Base-by-base conservation (phyloP, 1,284 basidiomycete genomes). In the Golubevia pallescens region DNA sequence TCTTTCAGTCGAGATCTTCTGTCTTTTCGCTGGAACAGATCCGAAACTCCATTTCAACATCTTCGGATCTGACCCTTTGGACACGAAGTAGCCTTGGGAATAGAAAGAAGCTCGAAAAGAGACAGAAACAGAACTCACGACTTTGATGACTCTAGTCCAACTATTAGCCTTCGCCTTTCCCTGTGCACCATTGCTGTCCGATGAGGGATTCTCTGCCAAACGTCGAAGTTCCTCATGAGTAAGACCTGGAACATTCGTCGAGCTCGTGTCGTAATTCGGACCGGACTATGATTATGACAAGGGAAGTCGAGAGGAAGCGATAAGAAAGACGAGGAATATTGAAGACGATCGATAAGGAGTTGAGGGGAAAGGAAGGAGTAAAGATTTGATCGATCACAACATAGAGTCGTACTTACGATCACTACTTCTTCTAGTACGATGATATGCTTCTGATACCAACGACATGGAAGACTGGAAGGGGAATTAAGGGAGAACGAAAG, bases 341-440 rank as follows among this genome's bases (percentile, higher is more conserved):
- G 38, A 19, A 53, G 42, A 54, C 7, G 38, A 24, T 21, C 19
- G 16, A 19, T 58, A 62, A 28, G 61, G 48, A 4, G 34, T 13
- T 16, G 16, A 34, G 20, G 28, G 19, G 10, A 63, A 5, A n/a
- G 6, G 62, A 4, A 20, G 2, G 16, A 6, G 6, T 7, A 24
- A 60, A 20, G 23, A 21, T 10, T 21, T 3, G 14, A n/a, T 14
- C 38, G 20, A 16, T 57, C 10, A n/a, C 14, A 2, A 20, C 54
- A 16, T 54, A 8, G 6, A 3, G 2, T 8, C 3, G 24, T n/a
- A 74, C 74, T 66, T 59, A 75, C 75, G 23, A 85, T 72, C 53
- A 81, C 74, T 14, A 85, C 75, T 58, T 85, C 81, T 58, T 85
- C 82, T 70, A 85, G 70, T 28, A 85, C 81, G 53, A 85, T 81